Evolutionary conservation across 257 asterid species (phyloP).

Genomic region (Gentiana dahurica): DNA sequence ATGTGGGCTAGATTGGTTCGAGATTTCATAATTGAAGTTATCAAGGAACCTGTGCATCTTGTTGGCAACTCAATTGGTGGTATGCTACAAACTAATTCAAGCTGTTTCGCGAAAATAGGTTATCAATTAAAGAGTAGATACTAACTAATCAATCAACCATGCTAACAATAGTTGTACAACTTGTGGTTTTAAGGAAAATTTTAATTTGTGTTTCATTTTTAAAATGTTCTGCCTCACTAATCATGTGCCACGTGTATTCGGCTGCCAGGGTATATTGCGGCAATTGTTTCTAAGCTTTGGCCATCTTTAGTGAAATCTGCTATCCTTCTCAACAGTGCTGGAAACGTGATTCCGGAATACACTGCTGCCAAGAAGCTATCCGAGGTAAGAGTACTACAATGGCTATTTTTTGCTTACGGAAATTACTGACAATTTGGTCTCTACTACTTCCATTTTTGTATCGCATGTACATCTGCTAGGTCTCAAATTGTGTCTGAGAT

Average conservation of each 20-base stretch:
- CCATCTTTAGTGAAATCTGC: slow-evolving; percentile 60
- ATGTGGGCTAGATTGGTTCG: slow-evolving; percentile 76
- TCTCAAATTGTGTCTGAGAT: neutral
- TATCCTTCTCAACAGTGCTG: slow-evolving; percentile 75
- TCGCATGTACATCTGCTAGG: too few species aligned
- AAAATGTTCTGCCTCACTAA: neutral
- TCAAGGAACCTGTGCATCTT: slow-evolving; percentile 78
- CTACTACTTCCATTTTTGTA: neutral
- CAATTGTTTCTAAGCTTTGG: slow-evolving; percentile 79
- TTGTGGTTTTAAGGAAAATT: neutral
- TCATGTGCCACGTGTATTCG: slow-evolving; percentile 1
- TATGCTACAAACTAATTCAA: slow-evolving; percentile 20
- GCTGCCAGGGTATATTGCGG: slow-evolving; percentile 56
- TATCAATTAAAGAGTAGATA: slow-evolving; percentile 4
- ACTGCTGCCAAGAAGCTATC: slow-evolving; percentile 27
- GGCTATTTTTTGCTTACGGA: neutral
- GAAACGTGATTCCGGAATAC: slow-evolving; percentile 51
- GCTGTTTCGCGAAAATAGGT: neutral
- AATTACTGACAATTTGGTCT: neutral
- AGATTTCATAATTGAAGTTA: slow-evolving; percentile 76
- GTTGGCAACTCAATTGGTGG: slow-evolving; percentile 98
- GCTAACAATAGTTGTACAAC: neutral
- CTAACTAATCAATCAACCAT: neutral
- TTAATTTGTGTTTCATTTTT: neutral
- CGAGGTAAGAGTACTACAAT: slow-evolving; percentile 34